Evolutionary conservation across 2,329 filamentous ascomycete species (phyloP), one percentile per base, ranked within the genome.

Genomic region (Epichloe hybrida): DNA sequence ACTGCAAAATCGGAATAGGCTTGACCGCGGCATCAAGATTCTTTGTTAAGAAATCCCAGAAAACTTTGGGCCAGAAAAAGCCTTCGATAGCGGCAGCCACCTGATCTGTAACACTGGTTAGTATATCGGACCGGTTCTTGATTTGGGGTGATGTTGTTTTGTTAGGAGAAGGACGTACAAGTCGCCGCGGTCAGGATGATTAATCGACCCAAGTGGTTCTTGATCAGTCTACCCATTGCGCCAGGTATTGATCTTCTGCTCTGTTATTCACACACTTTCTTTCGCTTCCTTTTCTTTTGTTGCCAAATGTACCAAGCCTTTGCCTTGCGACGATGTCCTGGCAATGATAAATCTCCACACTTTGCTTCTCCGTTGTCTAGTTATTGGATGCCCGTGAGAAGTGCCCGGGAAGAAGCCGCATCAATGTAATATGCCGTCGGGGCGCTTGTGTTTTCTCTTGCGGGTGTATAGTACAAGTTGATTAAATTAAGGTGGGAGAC

Each of bases 11-110:
- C 1, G 93, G 93, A n/a, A 93, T 67, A 0, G 91, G 91, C 62
- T 86, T 89, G 55, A 97, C 88, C 46, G 85, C 86, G 50, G 73
- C 76, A 64, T 98, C 88, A 59, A 98, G 81, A 60, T 88, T 89
- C 63, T 88, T 89, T 54, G 91, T 96, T 57, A 93, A 71, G 67
- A 95, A 95, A 69, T 98, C 93, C 85, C 87, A 98, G 72, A 98
- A 95, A 64, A 98, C 84, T 69, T 98, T 98, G 58, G 93, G 93
- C 89, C 90, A 98, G 79, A 98, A 91, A 77, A 93, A 95, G 62
- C 80, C 83, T 71, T 94, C 80, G 51, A 98, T 71, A 15, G 85
- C 83, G 54, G 89, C 89, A 53, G 75, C 81, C 56, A 96, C 69
- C 79, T 98, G 93, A 67, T 95, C 89, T 95, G 46, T 20, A 37